Evolutionary conservation across 148 eudicot genomes (phyloP).

Genomic region (Suaeda aralocaspica): DNA sequence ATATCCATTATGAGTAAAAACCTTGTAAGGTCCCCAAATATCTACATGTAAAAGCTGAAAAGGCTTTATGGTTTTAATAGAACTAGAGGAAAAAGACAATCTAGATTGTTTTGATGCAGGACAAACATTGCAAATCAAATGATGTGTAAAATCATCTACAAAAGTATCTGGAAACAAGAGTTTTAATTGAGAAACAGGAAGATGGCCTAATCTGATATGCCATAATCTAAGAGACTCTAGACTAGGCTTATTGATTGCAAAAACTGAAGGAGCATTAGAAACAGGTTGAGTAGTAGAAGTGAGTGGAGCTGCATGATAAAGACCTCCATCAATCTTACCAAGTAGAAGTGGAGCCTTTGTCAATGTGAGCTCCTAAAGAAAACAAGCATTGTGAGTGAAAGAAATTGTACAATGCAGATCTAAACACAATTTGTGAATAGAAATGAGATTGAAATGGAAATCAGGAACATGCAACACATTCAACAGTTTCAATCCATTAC

Average conservation of each 20-base stretch:
- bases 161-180: too few relatives aligned
- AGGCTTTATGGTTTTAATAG: neutral
- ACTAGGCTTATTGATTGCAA: fast-evolving
- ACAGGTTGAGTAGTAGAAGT: too few relatives aligned
- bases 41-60: neutral
- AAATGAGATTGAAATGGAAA: neutral
- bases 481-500: neutral
- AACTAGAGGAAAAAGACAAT: neutral
- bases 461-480: neutral
- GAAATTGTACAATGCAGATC: neutral
- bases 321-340: neutral
- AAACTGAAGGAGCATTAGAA: too few relatives aligned
- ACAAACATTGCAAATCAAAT: neutral
- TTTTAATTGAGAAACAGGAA: neutral
- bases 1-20: neutral
- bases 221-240: neutral
- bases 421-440: neutral
- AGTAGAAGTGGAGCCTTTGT: neutral
- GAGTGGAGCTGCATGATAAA: neutral
- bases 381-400: neutral
- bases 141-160: neutral
- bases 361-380: neutral
- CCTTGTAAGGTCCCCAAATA: neutral
- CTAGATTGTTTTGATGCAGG: neutral
- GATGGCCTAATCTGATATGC: neutral